These are phyloP conservation scores for Colletotrichum shisoi DNA, from an alignment of 2,329 filamentous ascomycete genomes.

Conservation along the genomic window DNA sequence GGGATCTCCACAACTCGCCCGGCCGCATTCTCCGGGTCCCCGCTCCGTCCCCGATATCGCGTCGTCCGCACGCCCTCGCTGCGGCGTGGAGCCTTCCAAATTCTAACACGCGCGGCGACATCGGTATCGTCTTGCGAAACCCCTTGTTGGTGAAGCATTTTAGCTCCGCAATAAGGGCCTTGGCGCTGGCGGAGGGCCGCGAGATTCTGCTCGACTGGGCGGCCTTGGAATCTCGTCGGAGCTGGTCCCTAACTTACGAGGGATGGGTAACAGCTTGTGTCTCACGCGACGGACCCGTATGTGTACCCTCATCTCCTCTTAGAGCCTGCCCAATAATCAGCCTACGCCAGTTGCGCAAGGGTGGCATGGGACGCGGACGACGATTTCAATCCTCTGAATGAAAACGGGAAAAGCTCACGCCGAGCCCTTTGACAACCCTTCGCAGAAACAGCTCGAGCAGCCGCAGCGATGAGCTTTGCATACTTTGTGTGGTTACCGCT, in stretches of 20 bases:
- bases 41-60: slow-evolving; percentile 46
- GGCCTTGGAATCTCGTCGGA: slow-evolving; percentile 36
- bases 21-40: slow-evolving; percentile 60
- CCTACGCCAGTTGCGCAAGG: too few species aligned
- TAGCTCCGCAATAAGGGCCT: slow-evolving; percentile 53
- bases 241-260: not conserved
- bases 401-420: too few species aligned
- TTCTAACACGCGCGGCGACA: slow-evolving; percentile 3
- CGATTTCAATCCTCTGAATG: too few species aligned
- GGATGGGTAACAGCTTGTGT: not conserved
- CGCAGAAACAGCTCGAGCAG: slow-evolving; percentile 55
- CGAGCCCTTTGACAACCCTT: slow-evolving; percentile 45
- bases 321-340: too few species aligned
- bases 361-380: too few species aligned
- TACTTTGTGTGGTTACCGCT: too few species aligned
- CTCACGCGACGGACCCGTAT: too few species aligned
- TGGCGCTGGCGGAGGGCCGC: slow-evolving; percentile 46
- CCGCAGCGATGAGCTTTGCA: slow-evolving; percentile 52
- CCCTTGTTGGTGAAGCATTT: slow-evolving; percentile 55
- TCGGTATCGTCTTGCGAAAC: slow-evolving; percentile 2
- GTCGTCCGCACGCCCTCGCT: not conserved
- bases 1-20: slow-evolving; percentile 63
- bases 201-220: slow-evolving; percentile 45
- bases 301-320: not conserved
- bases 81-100: slow-evolving; percentile 1